phyloP scores from a whole-genome alignment of 23 red algal species.

The Gracilaria gracilis region DNA sequence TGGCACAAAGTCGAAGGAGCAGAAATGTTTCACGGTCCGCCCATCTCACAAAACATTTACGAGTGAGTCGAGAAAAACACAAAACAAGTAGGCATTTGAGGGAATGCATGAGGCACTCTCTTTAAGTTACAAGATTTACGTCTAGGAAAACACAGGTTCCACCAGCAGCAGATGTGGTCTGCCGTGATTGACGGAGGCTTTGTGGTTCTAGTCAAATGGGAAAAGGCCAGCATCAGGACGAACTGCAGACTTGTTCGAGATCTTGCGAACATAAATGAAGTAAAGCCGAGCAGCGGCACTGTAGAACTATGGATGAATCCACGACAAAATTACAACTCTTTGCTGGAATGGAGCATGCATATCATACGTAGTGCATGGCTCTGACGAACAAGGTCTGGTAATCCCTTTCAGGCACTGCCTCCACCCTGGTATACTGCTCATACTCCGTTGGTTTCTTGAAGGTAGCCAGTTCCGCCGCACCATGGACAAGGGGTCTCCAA shows the following conservation, averaged over 20 bases:
- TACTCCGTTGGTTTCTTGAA: slow-evolving; percentile 27
- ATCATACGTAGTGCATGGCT: no score
- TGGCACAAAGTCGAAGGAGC: no score
- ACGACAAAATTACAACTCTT: no score
- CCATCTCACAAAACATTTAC: no score
- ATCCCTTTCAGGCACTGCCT: no score
- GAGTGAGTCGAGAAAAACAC: no score
- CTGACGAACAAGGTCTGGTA: no score
- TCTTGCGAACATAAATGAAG: background rate
- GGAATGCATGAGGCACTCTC: no score
- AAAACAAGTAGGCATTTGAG: no score
- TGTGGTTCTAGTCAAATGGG: background rate
- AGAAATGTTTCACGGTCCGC: no score
- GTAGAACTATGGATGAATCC: no score
- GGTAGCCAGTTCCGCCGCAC: slow-evolving; percentile 85
- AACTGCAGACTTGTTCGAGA: background rate
- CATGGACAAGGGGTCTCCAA: slow-evolving; percentile 84
- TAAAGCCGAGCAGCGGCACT: background rate
- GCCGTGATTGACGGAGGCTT: background rate
- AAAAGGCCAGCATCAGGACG: background rate
- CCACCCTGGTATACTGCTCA: background rate
- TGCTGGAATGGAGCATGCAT: background rate
- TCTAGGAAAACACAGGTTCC: background rate
- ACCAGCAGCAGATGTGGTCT: background rate
- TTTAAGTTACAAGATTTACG: background rate